A percentile compares a stretch with the other conserved stretches of the same genome.
Evolutionary conservation across 176 grass and related monocot genomes (phyloP).

Genomic region (Thalia dealbata): DNA sequence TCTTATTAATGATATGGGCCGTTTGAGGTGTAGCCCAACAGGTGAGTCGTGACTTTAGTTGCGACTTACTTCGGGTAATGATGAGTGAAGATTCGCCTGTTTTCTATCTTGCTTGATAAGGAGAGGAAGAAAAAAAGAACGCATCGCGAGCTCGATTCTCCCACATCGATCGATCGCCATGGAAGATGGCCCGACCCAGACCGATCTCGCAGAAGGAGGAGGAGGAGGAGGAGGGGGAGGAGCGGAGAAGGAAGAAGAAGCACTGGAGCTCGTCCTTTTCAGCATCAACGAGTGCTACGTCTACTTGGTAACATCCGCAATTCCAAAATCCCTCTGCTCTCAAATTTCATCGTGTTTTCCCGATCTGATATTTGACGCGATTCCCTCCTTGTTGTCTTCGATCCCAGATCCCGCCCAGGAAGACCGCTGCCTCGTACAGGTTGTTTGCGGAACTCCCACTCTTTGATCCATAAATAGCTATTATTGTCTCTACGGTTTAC

Average conservation of each 20-base stretch:
- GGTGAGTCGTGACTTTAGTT: not conserved
- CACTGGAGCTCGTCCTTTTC: conserved; percentile 84
- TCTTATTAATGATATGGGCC: no score
- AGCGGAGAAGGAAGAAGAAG: conserved; percentile 30
- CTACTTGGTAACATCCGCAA: conserved; percentile 53
- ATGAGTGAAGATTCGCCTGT: not conserved
- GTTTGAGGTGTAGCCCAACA: no score
- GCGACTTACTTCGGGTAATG: not conserved
- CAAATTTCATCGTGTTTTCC: not conserved
- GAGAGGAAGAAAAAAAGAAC: not conserved
- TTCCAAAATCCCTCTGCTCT: not conserved
- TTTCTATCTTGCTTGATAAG: not conserved
- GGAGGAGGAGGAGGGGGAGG: conserved; percentile 2
- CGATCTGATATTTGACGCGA: not conserved
- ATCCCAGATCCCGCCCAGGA: conserved; percentile 89
- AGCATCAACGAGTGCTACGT: conserved; percentile 86
- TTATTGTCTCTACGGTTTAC: no score
- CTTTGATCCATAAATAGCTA: not conserved
- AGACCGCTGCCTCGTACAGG: conserved; percentile 89
- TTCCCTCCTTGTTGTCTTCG: conserved; percentile 14
- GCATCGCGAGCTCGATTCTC: conserved; percentile 1
- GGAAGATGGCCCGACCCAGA: not conserved
- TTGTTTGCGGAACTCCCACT: not conserved
- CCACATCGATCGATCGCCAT: not conserved
- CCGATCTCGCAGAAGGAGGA: not conserved